Base-by-base conservation (phyloP, 23 red algal genomes). In the Chondrus crispus region DNA sequence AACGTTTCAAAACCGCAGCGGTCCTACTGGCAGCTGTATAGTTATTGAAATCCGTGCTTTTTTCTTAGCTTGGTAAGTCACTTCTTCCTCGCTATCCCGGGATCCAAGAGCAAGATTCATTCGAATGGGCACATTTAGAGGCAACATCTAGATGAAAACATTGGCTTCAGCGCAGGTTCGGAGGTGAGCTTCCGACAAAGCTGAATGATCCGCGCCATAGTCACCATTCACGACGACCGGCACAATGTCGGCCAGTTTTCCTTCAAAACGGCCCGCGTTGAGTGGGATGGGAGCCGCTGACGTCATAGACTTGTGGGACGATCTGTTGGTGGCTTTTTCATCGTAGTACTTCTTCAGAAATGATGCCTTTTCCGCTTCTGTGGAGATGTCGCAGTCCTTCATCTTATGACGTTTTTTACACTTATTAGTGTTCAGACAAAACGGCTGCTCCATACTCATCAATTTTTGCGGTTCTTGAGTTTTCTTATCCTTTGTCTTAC, bases 21-120 rank as follows among this genome's bases (percentile, higher is more conserved):
- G 71, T 5, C 71, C 71, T 76, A 4, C 71, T n/a, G 39, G 5
- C 5, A 39, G 28, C 7, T 76, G 30, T 24, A 76, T 22, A 76
- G 71, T 76, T 40, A 76, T 28, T 24, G 6, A 37, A 76, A 76
- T 47, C n/a, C 43, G 71, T 8, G 71, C 71, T 76, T 76, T 76
- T 45, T 20, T 42, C 6, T 26, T 37, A 47, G 43, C 28, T 39
- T 8, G 26, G 44, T 40, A 42, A 26, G 26, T 28, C 71, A 39
- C 20, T 5, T 42, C 36, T 20, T 76, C 43, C 22, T 20, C 7
- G 6, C 58, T 64, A 32, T 7, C 14, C 36, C 16, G 28, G 5
- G 28, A 22, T 32, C 26, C 28, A 8, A 64, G 28, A 32, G 5
- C 5, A 4, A 76, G 71, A 28, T 76, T 20, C 39, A 76, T 5